phyloP scores from a whole-genome alignment of 176 grass and related monocot genomes.

The Ananas comosus region DNA sequence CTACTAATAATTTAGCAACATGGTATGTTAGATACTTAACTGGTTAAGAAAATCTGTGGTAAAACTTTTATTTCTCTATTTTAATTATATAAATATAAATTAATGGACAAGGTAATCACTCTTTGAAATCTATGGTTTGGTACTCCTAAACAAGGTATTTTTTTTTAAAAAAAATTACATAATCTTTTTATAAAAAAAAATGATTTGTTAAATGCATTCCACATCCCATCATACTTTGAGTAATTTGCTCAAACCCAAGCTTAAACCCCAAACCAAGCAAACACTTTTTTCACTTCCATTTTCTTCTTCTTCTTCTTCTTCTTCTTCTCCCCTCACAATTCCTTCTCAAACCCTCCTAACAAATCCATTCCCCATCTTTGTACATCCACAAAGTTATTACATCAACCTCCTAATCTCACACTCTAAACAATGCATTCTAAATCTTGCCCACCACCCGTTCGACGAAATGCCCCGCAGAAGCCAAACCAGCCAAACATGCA shows the following conservation, averaged over 20 bases:
- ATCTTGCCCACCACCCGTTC: slow-evolving; percentile 21
- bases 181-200: no score
- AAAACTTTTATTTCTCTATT: no score
- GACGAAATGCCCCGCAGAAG: slow-evolving; percentile 14
- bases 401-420: slow-evolving; percentile 24
- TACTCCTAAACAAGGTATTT: no score
- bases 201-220: background rate
- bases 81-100: no score
- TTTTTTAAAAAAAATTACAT: no score
- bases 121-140: no score
- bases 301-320: slow-evolving; percentile 2
- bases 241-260: background rate
- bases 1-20: no score
- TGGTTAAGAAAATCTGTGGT: no score
- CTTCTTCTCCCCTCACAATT: background rate
- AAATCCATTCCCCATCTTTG: background rate
- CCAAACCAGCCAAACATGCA: slow-evolving; percentile 20
- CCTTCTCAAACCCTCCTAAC: background rate
- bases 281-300: background rate
- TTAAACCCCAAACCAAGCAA: background rate
- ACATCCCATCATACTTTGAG: background rate
- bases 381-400: slow-evolving; percentile 9
- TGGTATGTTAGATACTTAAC: no score
- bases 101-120: no score
- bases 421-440: slow-evolving; percentile 13